Evolutionary conservation across 2,329 filamentous ascomycete species (phyloP), one percentile per base, ranked within the genome.

Genomic region (Aspergillus sp.): DNA sequence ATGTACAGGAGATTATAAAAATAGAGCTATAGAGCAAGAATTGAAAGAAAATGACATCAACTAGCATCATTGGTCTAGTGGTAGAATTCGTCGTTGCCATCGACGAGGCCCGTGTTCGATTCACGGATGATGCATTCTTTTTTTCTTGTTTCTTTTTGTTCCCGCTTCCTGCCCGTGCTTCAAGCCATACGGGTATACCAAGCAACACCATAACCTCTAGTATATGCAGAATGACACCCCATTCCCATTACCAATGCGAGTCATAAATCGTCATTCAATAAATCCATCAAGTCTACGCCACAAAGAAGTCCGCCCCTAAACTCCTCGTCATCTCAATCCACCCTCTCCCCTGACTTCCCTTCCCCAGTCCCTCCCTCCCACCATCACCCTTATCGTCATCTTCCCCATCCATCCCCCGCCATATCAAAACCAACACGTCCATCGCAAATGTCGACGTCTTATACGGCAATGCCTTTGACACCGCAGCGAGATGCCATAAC

Each of bases 41-140:
- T 36, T 12, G 0, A 14, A 5, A 3, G 2, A 4, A 0, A 5
- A 12, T 36, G 0, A 16, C 1, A 36, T 12, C 11, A 36, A 36
- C 32, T 16, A 68, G 73, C 74, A 77, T 75, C 72, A 73, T 76
- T 77, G 73, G 74, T 76, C 74, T 77, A 77, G 74, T 77, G 74
- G 74, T 77, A 77, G 74, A 76, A 76, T 76, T 76, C 74, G 69
- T 76, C 74, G 74, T 76, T 76, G 74, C 74, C 74, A 77, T 78
- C 75, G 75, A 78, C 69, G 75, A 77, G 75, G 74, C 75, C 75
- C 75, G 75, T 75, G 75, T 77, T 77, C 75, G 75, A 77, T 77
- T 77, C 75, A 75, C 75, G 75, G 75, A 77, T 75, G 75, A 77
- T 77, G 75, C 75, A 77, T n/a, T 55, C 7, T 22, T 56, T 52